Conservation (phyloP, 2,329 filamentous ascomycete genomes). For the Hypomyces perniciosus region DNA sequence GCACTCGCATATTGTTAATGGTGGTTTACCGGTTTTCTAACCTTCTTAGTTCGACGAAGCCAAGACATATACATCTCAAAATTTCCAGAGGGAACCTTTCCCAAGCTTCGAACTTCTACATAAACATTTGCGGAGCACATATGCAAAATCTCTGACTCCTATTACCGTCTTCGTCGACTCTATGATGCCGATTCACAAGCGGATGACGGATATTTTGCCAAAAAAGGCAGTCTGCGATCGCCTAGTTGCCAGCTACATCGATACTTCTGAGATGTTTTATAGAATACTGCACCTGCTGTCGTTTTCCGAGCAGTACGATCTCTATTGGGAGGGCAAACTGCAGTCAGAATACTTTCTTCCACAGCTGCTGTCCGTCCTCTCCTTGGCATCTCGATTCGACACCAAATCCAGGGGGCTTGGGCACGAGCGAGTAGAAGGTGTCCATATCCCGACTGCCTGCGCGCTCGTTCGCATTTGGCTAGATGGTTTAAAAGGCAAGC, state of each 20-base stretch:
- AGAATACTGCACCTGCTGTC: conserved; percentile 48
- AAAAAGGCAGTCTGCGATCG: conserved; percentile 46
- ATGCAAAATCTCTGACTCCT: conserved; percentile 41
- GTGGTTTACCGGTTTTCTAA: background rate
- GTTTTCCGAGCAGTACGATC: conserved; percentile 45
- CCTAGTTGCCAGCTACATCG: conserved; percentile 44
- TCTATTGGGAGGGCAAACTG: conserved; percentile 45
- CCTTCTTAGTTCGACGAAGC: conserved; percentile 45
- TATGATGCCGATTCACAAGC: conserved; percentile 51
- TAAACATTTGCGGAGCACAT: conserved; percentile 41
- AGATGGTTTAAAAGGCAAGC: conserved; percentile 45
- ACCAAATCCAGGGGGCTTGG: conserved; percentile 45
- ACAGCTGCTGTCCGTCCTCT: conserved; percentile 46
- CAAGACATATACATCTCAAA: conserved; percentile 40
- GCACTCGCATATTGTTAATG: too few relatives aligned
- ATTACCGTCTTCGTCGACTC: conserved; percentile 53
- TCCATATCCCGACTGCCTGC: conserved; percentile 52
- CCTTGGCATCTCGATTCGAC: conserved; percentile 48
- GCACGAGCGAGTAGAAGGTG: conserved; percentile 46
- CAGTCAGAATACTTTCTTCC: conserved; percentile 47
- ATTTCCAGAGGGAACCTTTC: conserved; percentile 38
- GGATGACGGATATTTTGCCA: conserved; percentile 52
- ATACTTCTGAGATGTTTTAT: conserved; percentile 47
- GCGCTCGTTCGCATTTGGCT: conserved; percentile 50
- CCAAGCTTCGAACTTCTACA: conserved; percentile 42